Base-by-base conservation (phyloP, 2,329 filamentous ascomycete genomes). In the Hymenoscyphus fraxineus region DNA sequence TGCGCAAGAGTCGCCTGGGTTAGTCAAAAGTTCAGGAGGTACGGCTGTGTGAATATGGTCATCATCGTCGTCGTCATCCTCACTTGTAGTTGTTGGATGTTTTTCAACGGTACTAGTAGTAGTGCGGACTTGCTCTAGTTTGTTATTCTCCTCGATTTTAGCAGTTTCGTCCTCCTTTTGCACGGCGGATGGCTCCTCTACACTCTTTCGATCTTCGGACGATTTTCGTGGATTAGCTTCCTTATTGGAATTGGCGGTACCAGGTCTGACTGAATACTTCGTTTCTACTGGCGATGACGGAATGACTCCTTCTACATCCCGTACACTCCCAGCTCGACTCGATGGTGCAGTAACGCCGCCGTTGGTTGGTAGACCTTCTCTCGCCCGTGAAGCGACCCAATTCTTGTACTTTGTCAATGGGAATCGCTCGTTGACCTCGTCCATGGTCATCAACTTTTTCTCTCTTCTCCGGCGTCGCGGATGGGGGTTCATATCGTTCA, bases 361-460 rank as follows among this genome's bases (percentile, higher is more conserved):
- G 62, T 86, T 85, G 10, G 92, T 90, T 3, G 94, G 88, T 58
- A 98, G 80, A 7, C 94, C 95, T 76, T 96, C 87, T 64, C 89
- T 86, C 64, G 93, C 93, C 65, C 94, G 88, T 63, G 87, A 87
- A 6, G 91, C 88, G 65, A 95, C 90, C 94, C 95, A 99, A 61
- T 85, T 86, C 81, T 99, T 98, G 84, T 99, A 99, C 78, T 98
- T 98, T 71, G 88, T 88, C 79, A 97, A 87, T 0, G 95, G 94
- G 73, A 99, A 99, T 71, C 96, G 92, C 71, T 96, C 93, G 76
- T 99, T 98, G 68, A 99, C 95, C 78, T 99, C 95, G 67, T 99
- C 95, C 88, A 98, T 97, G 1, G 91, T 91, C 95, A 99, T 98
- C 71, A 99, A 79, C 77, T 97, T 99, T 87, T 99, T 99, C 78